phyloP scores from a whole-genome alignment of 202 grass and related monocot genomes.

The Zoysia matrella region DNA sequence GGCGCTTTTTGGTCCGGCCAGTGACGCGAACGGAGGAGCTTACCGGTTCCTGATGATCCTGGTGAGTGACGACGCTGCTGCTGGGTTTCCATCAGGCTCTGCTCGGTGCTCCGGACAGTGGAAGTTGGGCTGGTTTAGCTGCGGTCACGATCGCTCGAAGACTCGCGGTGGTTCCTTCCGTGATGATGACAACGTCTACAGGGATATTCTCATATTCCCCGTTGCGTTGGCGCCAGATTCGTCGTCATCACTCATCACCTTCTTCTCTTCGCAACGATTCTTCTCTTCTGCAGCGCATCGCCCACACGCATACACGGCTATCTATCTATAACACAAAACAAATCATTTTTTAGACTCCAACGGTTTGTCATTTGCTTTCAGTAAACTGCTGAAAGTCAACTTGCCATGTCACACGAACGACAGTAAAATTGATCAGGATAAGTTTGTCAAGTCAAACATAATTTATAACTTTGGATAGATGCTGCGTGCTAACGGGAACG shows the following conservation, averaged over 20 bases:
- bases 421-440: neutral
- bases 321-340: neutral
- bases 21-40: too few relatives aligned
- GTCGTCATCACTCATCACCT: neutral
- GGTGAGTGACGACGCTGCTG: too few relatives aligned
- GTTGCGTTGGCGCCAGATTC: slow-evolving; percentile 18
- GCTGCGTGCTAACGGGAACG: neutral
- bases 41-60: too few relatives aligned
- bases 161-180: neutral
- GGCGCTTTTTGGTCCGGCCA: neutral
- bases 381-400: too few relatives aligned
- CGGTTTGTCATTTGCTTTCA: neutral
- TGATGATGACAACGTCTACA: neutral
- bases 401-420: too few relatives aligned
- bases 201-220: neutral
- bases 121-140: too few relatives aligned
- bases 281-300: neutral
- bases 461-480: neutral
- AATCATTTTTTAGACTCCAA: neutral
- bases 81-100: too few relatives aligned
- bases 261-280: neutral
- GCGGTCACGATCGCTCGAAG: neutral
- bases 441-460: neutral
- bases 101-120: too few relatives aligned
- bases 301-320: neutral